Conservation (phyloP, 805 yeast genomes). For the Cyberlindnera euphorbiae region DNA sequence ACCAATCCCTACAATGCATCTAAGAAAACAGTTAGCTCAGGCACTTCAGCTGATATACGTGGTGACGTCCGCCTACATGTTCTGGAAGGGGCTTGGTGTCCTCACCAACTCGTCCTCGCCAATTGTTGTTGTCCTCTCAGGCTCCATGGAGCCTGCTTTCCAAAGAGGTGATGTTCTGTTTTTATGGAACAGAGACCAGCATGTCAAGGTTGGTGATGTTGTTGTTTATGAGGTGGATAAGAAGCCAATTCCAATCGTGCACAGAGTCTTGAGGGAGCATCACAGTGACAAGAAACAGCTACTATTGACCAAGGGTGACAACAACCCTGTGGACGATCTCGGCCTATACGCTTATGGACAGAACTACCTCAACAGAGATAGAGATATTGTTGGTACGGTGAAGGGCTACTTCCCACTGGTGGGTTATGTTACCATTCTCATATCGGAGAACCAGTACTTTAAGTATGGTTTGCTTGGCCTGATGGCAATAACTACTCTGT, state of each 20-base stretch:
- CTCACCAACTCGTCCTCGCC: conserved; percentile 85
- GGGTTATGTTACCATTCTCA: conserved; percentile 87
- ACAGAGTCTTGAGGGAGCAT: conserved; percentile 87
- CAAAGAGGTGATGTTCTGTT: conserved; percentile 94
- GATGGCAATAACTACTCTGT: conserved; percentile 64
- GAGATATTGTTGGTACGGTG: conserved; percentile 87
- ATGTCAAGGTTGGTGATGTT: conserved; percentile 78
- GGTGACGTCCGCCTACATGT: conserved; percentile 82
- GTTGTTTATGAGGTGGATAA: conserved; percentile 86
- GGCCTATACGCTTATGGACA: conserved; percentile 76
- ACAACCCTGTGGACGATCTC: conserved; percentile 87
- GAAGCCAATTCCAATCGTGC: conserved; percentile 91
- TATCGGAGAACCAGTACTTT: conserved; percentile 83
- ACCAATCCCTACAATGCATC: conserved; percentile 38
- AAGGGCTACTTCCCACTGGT: conserved; percentile 84
- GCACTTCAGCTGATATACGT: conserved; percentile 71
- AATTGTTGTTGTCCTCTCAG: conserved; percentile 92
- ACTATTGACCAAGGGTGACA: conserved; percentile 92
- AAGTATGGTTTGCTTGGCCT: conserved; percentile 73
- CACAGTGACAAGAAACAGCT: conserved; percentile 52
- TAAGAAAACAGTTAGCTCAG: conserved; percentile 59
- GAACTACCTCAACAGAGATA: conserved; percentile 66
- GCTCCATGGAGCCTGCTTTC: conserved; percentile 99
- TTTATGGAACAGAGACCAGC: conserved; percentile 77
- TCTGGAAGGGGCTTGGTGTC: conserved; percentile 81